Conservation (phyloP, 495 filamentous ascomycete genomes). For the Penicillium psychrofluorescens region DNA sequence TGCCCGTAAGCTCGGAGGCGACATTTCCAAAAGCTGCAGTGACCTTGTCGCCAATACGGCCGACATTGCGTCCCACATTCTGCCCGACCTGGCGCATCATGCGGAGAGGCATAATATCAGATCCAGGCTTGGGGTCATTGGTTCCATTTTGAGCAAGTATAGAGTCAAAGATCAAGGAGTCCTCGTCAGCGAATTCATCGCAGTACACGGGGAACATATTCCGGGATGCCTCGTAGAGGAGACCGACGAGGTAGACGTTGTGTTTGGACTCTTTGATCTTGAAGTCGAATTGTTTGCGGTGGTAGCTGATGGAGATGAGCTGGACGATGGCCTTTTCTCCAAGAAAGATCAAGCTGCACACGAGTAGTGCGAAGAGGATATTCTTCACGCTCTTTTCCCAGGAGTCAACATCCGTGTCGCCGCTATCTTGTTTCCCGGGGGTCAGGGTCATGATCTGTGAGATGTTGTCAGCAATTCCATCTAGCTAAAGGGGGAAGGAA, state of each 20-base stretch:
- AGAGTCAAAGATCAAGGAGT: conserved; percentile 80
- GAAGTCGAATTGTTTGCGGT: conserved; percentile 83
- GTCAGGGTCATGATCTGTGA: conserved; percentile 40
- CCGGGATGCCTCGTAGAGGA: conserved; percentile 85
- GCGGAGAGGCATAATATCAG: conserved; percentile 61
- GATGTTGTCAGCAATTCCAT: background rate
- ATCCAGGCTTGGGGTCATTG: conserved; percentile 37
- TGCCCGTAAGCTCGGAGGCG: conserved; percentile 88
- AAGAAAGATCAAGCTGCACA: conserved; percentile 70
- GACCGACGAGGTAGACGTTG: conserved; percentile 66
- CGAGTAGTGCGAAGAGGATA: conserved; percentile 67
- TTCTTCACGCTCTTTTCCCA: conserved; percentile 62
- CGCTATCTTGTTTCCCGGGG: conserved; percentile 17
- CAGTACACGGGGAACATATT: conserved; percentile 87
- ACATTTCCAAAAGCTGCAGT: conserved; percentile 90
- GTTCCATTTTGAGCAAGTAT: conserved; percentile 34
- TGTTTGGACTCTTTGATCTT: conserved; percentile 86
- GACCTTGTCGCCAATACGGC: conserved; percentile 81
- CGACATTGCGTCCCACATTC: conserved; percentile 73
- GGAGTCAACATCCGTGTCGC: conserved; percentile 25
- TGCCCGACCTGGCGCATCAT: conserved; percentile 56
- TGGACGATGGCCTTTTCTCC: conserved; percentile 80
- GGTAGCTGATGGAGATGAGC: conserved; percentile 89
- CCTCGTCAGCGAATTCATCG: conserved; percentile 82
- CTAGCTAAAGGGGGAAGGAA: background rate